These are phyloP conservation scores for Pelargonium myrrhifolium DNA, from an alignment of 441 rosid genomes.

Conservation along the genomic window DNA sequence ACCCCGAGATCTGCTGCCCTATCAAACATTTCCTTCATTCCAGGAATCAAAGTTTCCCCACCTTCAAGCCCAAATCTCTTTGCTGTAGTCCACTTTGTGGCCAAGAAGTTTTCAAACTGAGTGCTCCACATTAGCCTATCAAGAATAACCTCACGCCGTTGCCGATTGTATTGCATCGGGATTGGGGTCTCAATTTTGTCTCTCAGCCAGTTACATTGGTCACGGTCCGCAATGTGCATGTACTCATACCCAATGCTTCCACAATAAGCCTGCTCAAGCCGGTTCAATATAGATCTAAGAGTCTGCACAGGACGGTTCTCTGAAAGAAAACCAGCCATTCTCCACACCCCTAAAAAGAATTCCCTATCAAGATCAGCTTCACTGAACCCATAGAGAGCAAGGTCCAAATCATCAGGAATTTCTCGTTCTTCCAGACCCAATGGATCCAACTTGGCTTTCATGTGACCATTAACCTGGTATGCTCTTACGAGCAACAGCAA, in stretches of 20 bases:
- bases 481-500: conserved; percentile 23
- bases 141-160: neutral
- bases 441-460: conserved; percentile 25
- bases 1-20: conserved; percentile 65
- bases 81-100: conserved; percentile 5
- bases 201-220: conserved; percentile 11
- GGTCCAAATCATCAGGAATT: conserved; percentile 22
- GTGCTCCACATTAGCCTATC: conserved; percentile 14
- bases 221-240: conserved; percentile 9
- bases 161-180: neutral
- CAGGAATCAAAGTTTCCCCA: conserved; percentile 11
- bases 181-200: conserved; percentile 1
- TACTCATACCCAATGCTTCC: conserved; percentile 8
- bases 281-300: conserved; percentile 18
- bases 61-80: conserved; percentile 14
- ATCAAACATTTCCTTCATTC: conserved; percentile 15
- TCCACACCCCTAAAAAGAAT: conserved; percentile 23
- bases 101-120: conserved; percentile 8
- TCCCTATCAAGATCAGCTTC: conserved; percentile 28
- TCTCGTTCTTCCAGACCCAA: conserved; percentile 18
- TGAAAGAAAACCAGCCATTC: conserved; percentile 22
- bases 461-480: conserved; percentile 26
- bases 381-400: conserved; percentile 21
- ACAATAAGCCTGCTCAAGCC: conserved; percentile 23
- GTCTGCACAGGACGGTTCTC: conserved; percentile 25